Evolutionary conservation across 306 rosid species (phyloP).

Genomic region (Begonia fuchsioides): DNA sequence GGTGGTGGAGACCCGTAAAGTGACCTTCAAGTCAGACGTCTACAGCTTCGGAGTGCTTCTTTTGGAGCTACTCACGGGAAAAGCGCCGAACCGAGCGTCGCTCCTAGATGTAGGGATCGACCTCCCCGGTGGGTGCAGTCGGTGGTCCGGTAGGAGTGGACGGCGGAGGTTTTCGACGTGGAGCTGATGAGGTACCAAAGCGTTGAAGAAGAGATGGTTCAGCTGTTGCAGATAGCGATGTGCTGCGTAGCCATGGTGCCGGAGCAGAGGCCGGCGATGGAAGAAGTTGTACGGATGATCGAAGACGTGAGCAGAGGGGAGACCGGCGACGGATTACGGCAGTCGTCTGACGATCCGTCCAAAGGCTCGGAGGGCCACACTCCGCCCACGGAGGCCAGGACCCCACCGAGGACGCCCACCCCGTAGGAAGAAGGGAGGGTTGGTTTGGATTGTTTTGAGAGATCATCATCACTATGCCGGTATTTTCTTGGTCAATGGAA

Average conservation of each 20-base stretch:
- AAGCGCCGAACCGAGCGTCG: constrained; percentile 93
- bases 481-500: no score
- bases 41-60: constrained; percentile 85
- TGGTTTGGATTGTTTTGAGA: no score
- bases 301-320: constrained; percentile 76
- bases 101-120: constrained; percentile 88
- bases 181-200: constrained; percentile 88
- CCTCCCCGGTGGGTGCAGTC: constrained; percentile 99
- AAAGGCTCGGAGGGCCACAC: constrained; percentile 34
- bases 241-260: constrained; percentile 81
- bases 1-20: constrained; percentile 58
- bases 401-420: constrained; percentile 27
- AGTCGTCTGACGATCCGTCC: constrained; percentile 78
- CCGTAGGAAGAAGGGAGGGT: no score
- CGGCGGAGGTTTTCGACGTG: constrained; percentile 91
- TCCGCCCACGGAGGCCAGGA: constrained; percentile 58
- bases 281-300: constrained; percentile 84
- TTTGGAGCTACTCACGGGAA: constrained; percentile 80
- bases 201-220: constrained; percentile 97
- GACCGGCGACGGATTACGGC: constrained; percentile 76
- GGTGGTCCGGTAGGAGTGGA: constrained; percentile 95
- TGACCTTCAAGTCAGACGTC: constrained; percentile 76
- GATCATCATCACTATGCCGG: no score
- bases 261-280: constrained; percentile 80
- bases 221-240: constrained; percentile 83